Evolutionary conservation across 2,329 filamentous ascomycete species (phyloP).

Genomic region (Pseudogymnoascus sp.): DNA sequence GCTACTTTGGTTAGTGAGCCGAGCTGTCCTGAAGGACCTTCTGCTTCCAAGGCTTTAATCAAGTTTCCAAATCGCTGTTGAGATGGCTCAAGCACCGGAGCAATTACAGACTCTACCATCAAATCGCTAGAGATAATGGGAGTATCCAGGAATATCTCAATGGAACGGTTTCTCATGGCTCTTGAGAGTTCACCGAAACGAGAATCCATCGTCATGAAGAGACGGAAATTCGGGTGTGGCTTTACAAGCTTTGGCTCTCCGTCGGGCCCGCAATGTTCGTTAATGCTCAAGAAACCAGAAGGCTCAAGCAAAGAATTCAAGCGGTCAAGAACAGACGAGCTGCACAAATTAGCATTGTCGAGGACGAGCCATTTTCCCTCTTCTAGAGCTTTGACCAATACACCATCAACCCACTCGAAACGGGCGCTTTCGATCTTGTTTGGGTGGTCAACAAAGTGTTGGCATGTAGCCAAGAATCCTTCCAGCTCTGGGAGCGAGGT

Average conservation of each 20-base stretch:
- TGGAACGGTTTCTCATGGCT: constrained; percentile 90
- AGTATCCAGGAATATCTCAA: constrained; percentile 73
- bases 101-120: background rate
- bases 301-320: constrained; percentile 92
- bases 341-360: constrained; percentile 96
- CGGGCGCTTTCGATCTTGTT: constrained; percentile 61
- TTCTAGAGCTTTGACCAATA: constrained; percentile 80
- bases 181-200: constrained; percentile 87
- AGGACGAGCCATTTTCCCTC: constrained; percentile 87
- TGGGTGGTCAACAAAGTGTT: constrained; percentile 43
- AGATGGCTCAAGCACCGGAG: constrained; percentile 20
- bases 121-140: constrained; percentile 2
- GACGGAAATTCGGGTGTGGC: constrained; percentile 79
- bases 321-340: constrained; percentile 85
- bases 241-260: constrained; percentile 72
- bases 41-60: constrained; percentile 15
- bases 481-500: constrained; percentile 35
- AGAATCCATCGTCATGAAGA: constrained; percentile 91
- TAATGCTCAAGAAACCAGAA: constrained; percentile 79
- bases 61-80: constrained; percentile 26
- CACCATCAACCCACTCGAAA: constrained; percentile 94
- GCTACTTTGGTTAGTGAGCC: constrained; percentile 20
- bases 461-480: constrained; percentile 20
- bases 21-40: background rate
- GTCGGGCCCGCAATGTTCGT: constrained; percentile 79